Evolutionary conservation across 371 early-diverging fungal species (phyloP), one percentile per base, ranked within the genome.

Genomic region (Mucor indicus): DNA sequence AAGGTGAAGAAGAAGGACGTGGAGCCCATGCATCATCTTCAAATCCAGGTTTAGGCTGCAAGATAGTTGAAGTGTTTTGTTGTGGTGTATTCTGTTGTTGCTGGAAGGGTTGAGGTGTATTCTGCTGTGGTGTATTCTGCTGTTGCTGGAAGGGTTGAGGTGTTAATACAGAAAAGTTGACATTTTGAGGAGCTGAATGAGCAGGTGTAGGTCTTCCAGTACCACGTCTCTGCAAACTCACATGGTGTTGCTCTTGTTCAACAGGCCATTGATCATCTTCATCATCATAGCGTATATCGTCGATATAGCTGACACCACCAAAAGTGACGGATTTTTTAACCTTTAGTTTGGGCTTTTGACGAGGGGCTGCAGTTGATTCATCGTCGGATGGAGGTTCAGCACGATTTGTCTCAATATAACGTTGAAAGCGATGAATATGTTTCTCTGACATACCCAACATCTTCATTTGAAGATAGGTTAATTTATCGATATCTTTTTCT

Each of bases 371-470:
- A 42, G 50, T 50, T 55, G 47, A 27, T 48, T 72, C 78, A 29
- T 66, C 67, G 52, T 80, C 62, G 32, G 75, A 58, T 47, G 58
- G 57, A 43, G 68, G 72, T 57, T 57, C 73, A 0, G 61, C 43
- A 4, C 48, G 49, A 57, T 53, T 63, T 1, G 63, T 67, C 25
- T 72, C 80, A 36, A 76, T 64, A 38, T 64, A 79, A 15, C 87
- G 84, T 36, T 83, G 78, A 19, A 94, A 76, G n/a, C 91, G 76
- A 37, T 84, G 77, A 12, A 92, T 86, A 58, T 94, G 90, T 0
- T 86, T 85, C 58, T 92, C 91, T 15, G 81, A 72, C 51, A 95
- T 82, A 6, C 89, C 90, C 36, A 95, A 70, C 10, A 75, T 67
- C 45, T 85, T 80, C 69, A 95, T 78, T 3, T 79, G 66, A 7